Conservation (phyloP, 2,329 filamentous ascomycete genomes). For the Ascochyta lentis region DNA sequence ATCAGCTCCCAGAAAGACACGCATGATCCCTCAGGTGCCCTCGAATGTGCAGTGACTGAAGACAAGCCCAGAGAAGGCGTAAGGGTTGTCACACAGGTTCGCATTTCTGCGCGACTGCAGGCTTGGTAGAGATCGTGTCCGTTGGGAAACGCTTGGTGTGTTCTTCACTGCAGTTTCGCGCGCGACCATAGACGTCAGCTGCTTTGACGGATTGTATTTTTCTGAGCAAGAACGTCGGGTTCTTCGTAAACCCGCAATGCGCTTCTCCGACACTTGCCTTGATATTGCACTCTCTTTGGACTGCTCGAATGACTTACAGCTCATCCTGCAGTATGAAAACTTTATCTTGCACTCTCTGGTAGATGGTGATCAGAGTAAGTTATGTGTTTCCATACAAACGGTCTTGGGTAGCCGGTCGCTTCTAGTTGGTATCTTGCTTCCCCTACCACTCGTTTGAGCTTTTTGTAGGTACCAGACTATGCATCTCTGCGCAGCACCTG, state of each 20-base stretch:
- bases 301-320: constrained; percentile 4
- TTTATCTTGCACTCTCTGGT: constrained; percentile 15
- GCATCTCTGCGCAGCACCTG: too few relatives aligned
- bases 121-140: background rate
- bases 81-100: background rate
- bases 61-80: background rate
- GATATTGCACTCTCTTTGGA: constrained; percentile 42
- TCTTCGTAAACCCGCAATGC: background rate
- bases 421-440: too few relatives aligned
- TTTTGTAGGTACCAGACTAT: too few relatives aligned
- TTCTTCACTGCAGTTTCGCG: constrained; percentile 3
- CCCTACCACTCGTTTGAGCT: background rate
- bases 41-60: background rate
- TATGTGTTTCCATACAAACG: background rate
- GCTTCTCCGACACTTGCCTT: constrained; percentile 43
- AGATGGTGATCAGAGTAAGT: constrained; percentile 4
- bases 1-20: background rate
- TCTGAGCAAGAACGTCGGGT: constrained; percentile 1
- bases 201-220: constrained; percentile 42
- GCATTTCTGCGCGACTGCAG: background rate
- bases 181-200: constrained; percentile 43
- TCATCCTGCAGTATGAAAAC: constrained; percentile 17
- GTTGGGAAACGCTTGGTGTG: background rate
- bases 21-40: background rate
- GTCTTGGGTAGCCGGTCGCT: background rate